A percentile compares a stretch with the other conserved stretches of the same genome.
These are phyloP conservation scores for Fusarium sp. DNA, from an alignment of 2,329 filamentous ascomycete genomes.

Conservation along the genomic window DNA sequence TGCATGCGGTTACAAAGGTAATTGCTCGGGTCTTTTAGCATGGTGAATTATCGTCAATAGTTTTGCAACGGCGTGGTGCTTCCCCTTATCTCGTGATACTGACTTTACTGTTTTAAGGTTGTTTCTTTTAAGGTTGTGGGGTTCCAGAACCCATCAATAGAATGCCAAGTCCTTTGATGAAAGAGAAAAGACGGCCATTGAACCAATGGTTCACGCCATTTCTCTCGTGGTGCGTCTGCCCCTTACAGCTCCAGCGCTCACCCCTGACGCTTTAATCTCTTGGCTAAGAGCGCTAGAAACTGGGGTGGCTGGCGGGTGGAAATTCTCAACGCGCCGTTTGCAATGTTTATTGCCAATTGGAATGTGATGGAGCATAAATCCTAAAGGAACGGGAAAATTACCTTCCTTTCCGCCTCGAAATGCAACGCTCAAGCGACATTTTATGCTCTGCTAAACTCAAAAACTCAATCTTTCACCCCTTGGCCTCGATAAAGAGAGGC, in stretches of 20 bases:
- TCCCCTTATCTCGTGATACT: not conserved
- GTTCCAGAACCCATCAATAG: not conserved
- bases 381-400: not conserved
- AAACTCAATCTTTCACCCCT: not conserved
- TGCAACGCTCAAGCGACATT: not conserved
- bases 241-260: slow-evolving; percentile 11
- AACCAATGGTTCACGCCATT: slow-evolving; percentile 10
- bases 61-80: not conserved
- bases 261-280: slow-evolving; percentile 16
- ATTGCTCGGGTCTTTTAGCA: not conserved
- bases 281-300: slow-evolving; percentile 3
- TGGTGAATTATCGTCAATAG: not conserved
- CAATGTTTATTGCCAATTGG: not conserved
- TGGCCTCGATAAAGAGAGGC: not conserved
- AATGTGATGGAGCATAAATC: not conserved
- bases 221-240: not conserved
- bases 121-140: slow-evolving; percentile 17
- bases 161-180: slow-evolving; percentile 16
- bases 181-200: not conserved
- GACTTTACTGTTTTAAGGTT: slow-evolving; percentile 9
- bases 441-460: not conserved
- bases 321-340: not conserved
- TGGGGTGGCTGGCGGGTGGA: not conserved
- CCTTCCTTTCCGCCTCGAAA: not conserved
- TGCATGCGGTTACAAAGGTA: not conserved